These are phyloP conservation scores for Candida tibetensis DNA, from an alignment of 805 yeast genomes.

Conservation along the genomic window DNA sequence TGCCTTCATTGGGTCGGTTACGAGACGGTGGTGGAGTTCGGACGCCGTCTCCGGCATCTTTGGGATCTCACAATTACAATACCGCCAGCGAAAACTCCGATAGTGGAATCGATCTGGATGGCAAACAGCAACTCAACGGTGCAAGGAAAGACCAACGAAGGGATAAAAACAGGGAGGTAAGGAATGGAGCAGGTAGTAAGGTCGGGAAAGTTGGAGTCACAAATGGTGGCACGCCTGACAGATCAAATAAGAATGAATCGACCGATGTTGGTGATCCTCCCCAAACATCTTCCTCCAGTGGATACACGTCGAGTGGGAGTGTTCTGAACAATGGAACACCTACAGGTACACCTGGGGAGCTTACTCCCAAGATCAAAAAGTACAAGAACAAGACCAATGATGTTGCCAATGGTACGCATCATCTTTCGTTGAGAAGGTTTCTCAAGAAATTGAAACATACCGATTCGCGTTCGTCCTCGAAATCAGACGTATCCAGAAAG, in stretches of 20 bases:
- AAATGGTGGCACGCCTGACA: too few species aligned
- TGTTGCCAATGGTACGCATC: constrained; percentile 15
- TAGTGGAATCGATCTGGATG: not conserved
- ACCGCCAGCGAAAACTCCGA: not conserved
- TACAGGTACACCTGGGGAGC: not conserved
- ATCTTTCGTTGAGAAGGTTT: constrained; percentile 45
- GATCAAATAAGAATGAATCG: too few species aligned
- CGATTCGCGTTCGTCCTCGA: constrained; percentile 6
- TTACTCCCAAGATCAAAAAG: not conserved
- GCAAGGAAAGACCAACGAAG: too few species aligned
- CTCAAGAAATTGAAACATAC: constrained; percentile 45
- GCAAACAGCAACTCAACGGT: not conserved
- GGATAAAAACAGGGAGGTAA: too few species aligned
- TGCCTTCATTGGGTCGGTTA: not conserved
- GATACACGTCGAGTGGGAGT: too few species aligned
- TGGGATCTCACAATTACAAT: not conserved
- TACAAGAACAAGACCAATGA: constrained; percentile 4
- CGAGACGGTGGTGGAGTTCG: not conserved
- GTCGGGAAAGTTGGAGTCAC: too few species aligned
- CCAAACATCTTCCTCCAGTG: too few species aligned
- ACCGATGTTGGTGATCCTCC: too few species aligned
- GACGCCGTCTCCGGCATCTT: not conserved
- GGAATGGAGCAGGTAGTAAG: too few species aligned
- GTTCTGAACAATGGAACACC: not conserved
- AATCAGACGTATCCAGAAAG: constrained; percentile 2